Percentiles rank a stretch among this genome's conserved stretches.
phyloP scores from a whole-genome alignment of 495 filamentous ascomycete species.

The Podospora pseudocomata region DNA sequence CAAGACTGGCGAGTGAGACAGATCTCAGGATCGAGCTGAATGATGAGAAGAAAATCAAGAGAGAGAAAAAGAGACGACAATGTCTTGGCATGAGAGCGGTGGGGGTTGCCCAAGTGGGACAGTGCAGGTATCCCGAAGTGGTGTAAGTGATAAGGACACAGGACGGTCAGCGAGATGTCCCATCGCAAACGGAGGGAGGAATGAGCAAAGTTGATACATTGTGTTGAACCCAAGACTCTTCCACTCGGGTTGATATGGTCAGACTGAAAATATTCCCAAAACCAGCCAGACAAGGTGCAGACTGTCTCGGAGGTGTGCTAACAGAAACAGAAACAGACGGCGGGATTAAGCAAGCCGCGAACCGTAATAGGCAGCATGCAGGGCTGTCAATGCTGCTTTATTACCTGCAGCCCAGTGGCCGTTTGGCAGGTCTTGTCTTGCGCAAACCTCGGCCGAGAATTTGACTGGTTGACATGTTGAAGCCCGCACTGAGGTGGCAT shows the following conservation, averaged over 20 bases:
- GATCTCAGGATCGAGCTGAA: not conserved
- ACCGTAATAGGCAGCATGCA: not conserved
- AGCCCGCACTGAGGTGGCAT: constrained; percentile 25
- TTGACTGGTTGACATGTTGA: constrained; percentile 1
- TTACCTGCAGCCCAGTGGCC: constrained; percentile 8
- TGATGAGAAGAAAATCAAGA: not conserved
- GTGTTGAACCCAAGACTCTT: not conserved
- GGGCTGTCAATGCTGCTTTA: constrained; percentile 7
- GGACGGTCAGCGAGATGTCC: not conserved
- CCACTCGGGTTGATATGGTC: not conserved
- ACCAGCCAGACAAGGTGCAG: not conserved
- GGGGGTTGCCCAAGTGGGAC: not conserved
- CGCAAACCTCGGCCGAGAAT: not conserved
- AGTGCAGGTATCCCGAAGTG: not conserved
- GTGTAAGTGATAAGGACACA: constrained; percentile 18
- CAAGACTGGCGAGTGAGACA: not conserved
- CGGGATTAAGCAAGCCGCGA: not conserved
- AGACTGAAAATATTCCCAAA: not conserved
- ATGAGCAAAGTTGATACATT: not conserved
- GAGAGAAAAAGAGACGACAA: not conserved
- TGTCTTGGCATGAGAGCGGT: not conserved
- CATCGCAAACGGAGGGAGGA: not conserved
- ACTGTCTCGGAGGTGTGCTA: not conserved
- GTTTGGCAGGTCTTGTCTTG: constrained; percentile 8
- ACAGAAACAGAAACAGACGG: not conserved